These are phyloP conservation scores for Penicillium sp. DNA, from an alignment of 2,329 filamentous ascomycete genomes.

Conservation along the genomic window DNA sequence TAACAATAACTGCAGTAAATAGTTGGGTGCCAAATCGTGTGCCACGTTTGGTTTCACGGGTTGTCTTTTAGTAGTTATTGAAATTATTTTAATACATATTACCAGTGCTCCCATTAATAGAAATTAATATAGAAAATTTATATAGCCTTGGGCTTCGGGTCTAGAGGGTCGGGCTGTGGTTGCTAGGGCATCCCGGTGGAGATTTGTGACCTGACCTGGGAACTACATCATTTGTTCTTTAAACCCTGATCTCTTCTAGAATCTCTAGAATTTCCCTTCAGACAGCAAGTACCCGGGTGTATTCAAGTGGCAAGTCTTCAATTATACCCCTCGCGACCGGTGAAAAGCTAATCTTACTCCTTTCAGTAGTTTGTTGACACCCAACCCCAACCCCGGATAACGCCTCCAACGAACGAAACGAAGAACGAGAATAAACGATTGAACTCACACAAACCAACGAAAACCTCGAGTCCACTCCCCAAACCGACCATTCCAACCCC, in stretches of 20 bases:
- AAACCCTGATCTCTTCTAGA: neutral
- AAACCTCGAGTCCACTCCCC: neutral
- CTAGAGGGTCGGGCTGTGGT: constrained; percentile 19
- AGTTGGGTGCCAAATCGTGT: neutral
- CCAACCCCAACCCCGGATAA: constrained; percentile 8
- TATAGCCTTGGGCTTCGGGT: neutral
- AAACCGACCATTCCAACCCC: neutral
- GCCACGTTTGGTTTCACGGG: neutral
- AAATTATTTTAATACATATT: neutral
- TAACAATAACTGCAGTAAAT: neutral
- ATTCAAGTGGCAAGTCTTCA: neutral
- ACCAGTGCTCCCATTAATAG: neutral
- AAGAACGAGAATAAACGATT: constrained; percentile 1
- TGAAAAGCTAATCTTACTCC: constrained; percentile 18
- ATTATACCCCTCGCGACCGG: neutral
- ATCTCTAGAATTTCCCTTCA: neutral
- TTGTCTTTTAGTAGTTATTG: neutral
- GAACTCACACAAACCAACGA: neutral
- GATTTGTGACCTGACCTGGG: constrained; percentile 22
- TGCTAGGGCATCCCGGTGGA: constrained; percentile 31
- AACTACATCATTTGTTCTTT: constrained; percentile 17
- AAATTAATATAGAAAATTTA: neutral
- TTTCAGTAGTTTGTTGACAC: constrained; percentile 32
- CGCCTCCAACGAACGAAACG: constrained; percentile 9
- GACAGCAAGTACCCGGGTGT: neutral